Evolutionary conservation across 345 rosid species (phyloP).

Genomic region (Eutrema japonicum): DNA sequence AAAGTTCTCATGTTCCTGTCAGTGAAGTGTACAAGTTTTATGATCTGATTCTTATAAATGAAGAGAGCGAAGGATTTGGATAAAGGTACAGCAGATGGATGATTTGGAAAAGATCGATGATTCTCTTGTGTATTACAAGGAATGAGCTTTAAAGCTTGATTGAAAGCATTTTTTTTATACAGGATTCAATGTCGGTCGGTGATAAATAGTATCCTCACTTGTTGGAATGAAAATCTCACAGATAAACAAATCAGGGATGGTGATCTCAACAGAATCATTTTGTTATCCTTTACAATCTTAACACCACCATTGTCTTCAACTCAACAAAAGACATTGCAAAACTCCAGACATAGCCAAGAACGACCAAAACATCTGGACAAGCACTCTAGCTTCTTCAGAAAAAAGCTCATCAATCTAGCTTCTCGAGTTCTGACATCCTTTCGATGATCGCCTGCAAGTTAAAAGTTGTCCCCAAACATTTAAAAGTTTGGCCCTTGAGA

Average conservation of each 20-base stretch:
- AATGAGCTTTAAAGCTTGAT: no score
- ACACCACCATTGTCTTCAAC: constrained; percentile 11
- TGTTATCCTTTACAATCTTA: neutral
- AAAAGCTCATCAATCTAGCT: constrained; percentile 60
- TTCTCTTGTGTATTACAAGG: no score
- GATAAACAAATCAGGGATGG: neutral
- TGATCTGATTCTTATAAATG: no score
- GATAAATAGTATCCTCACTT: constrained; percentile 7
- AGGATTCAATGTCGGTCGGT: neutral
- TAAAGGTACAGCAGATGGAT: no score
- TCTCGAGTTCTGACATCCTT: constrained; percentile 93
- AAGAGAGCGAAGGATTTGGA: no score
- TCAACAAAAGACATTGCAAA: constrained; percentile 2
- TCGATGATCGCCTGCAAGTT: constrained; percentile 82
- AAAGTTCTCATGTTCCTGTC: no score
- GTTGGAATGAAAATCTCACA: constrained; percentile 1
- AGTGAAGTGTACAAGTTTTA: no score
- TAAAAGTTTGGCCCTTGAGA: neutral
- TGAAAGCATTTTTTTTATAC: no score
- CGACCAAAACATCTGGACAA: neutral
- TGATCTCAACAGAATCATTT: constrained; percentile 5
- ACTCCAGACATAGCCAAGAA: neutral
- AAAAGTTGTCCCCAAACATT: neutral
- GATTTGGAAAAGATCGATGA: no score
- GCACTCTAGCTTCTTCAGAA: constrained; percentile 4